Percentiles rank a stretch among this genome's conserved stretches.
Conservation (phyloP, 441 rosid genomes). For the Jatropha podagrica region DNA sequence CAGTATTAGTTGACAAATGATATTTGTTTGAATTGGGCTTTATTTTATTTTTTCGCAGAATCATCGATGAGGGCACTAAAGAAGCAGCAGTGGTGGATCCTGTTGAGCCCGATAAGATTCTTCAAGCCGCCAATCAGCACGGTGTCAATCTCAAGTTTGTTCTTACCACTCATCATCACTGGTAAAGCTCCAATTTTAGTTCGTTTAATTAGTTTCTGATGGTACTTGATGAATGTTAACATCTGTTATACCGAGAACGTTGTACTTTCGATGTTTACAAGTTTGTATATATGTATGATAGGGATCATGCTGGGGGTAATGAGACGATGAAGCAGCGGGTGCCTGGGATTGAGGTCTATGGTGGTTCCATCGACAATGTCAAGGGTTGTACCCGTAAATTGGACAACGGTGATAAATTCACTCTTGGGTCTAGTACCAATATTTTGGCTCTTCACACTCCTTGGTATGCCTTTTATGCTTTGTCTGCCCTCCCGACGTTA, state of each 20-base stretch:
- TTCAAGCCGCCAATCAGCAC: conserved; percentile 53
- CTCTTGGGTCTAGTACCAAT: conserved; percentile 50
- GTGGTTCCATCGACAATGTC: conserved; percentile 81
- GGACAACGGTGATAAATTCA: conserved; percentile 65
- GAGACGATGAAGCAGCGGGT: conserved; percentile 67
- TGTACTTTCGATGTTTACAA: neutral
- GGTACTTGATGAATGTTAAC: neutral
- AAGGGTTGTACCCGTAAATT: conserved; percentile 67
- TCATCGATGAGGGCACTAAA: conserved; percentile 70
- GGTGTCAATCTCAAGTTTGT: conserved; percentile 55
- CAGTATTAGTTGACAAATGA: neutral
- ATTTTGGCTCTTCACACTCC: conserved; percentile 83
- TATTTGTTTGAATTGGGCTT: neutral
- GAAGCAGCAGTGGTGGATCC: conserved; percentile 98
- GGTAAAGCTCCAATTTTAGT: conserved; percentile 31
- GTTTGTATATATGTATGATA: conserved; percentile 17
- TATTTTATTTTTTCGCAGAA: conserved; percentile 31
- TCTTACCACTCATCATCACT: conserved; percentile 94
- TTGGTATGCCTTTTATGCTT: conserved; percentile 43
- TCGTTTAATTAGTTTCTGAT: neutral
- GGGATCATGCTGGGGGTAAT: conserved; percentile 98
- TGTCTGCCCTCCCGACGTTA: neutral
- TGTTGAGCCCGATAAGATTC: conserved; percentile 72
- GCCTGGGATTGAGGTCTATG: conserved; percentile 74
- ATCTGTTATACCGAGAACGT: neutral